These are phyloP conservation scores for Diaporthe sp. DNA, from an alignment of 2,329 filamentous ascomycete species.

Conservation along the genomic window DNA sequence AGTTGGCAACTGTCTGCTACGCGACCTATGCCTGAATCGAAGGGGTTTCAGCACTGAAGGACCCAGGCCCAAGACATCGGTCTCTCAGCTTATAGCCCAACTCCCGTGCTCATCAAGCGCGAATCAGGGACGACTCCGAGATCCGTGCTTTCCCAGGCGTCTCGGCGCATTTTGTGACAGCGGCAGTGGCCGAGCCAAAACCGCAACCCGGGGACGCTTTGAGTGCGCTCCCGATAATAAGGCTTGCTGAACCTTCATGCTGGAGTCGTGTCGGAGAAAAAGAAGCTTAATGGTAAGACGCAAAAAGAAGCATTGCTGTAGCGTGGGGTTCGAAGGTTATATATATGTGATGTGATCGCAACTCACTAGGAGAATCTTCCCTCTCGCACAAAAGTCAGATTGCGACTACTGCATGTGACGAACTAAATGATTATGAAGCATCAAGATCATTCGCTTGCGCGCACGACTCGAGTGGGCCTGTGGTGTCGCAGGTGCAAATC, in stretches of 20 bases:
- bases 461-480: constrained; percentile 2
- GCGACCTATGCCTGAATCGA: constrained; percentile 14
- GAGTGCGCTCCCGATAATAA: neutral
- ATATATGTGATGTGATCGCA: constrained; percentile 15
- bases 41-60: constrained; percentile 25
- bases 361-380: neutral
- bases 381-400: constrained; percentile 15
- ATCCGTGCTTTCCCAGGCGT: constrained; percentile 23
- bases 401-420: constrained; percentile 20
- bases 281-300: constrained; percentile 7
- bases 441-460: constrained; percentile 15
- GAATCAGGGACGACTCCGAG: constrained; percentile 26
- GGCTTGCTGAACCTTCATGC: constrained; percentile 3
- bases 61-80: constrained; percentile 15
- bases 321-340: neutral
- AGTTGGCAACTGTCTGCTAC: constrained; percentile 13
- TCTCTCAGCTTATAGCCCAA: constrained; percentile 27
- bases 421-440: constrained; percentile 6
- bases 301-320: neutral
- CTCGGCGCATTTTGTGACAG: constrained; percentile 18
- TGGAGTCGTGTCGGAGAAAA: neutral
- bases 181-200: constrained; percentile 19
- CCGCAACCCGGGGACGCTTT: neutral
- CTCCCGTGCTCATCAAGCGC: constrained; percentile 21
- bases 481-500: constrained; percentile 17